Conservation (phyloP, 805 yeast genomes). For the Groenewaldozyma salmanticensis region DNA sequence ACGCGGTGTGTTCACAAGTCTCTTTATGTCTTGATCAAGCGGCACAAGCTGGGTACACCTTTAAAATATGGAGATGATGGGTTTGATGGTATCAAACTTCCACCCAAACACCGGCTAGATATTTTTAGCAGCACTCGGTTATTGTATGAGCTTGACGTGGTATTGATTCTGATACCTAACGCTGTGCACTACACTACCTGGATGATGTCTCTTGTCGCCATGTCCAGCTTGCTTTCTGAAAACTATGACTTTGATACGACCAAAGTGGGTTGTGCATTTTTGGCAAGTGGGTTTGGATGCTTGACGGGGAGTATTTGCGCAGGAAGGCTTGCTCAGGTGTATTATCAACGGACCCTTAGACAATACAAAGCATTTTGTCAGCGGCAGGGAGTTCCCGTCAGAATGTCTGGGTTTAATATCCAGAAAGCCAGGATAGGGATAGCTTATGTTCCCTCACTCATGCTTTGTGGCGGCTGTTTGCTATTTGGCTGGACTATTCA, state of each 20-base stretch:
- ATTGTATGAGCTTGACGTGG: conserved; percentile 27
- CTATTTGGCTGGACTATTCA: conserved; percentile 70
- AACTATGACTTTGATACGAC: conserved; percentile 43
- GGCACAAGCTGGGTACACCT: conserved; percentile 18
- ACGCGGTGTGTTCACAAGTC: conserved; percentile 16
- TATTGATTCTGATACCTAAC: conserved; percentile 43
- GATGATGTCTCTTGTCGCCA: conserved; percentile 60
- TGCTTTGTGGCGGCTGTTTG: conserved; percentile 35
- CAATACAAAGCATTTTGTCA: not conserved
- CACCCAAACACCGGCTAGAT: not conserved
- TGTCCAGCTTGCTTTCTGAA: conserved; percentile 36
- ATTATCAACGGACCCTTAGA: conserved; percentile 30
- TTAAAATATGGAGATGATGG: conserved; percentile 2
- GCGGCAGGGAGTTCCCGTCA: conserved; percentile 17
- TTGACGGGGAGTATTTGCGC: conserved; percentile 47
- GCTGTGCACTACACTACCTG: conserved; percentile 60
- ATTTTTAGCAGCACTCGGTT: not conserved
- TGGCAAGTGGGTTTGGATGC: conserved; percentile 66
- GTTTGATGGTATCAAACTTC: too few species aligned
- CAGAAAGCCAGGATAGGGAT: conserved; percentile 46
- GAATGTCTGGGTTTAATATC: conserved; percentile 41
- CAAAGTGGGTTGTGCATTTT: conserved; percentile 61
- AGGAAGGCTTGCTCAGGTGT: conserved; percentile 48
- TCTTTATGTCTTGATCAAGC: conserved; percentile 16
- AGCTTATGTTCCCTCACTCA: conserved; percentile 33